Percentiles rank a stretch among this genome's conserved stretches.
phyloP scores from a whole-genome alignment of 2,329 filamentous ascomycete genomes.

The Aspergillus fumigatiaffinis region DNA sequence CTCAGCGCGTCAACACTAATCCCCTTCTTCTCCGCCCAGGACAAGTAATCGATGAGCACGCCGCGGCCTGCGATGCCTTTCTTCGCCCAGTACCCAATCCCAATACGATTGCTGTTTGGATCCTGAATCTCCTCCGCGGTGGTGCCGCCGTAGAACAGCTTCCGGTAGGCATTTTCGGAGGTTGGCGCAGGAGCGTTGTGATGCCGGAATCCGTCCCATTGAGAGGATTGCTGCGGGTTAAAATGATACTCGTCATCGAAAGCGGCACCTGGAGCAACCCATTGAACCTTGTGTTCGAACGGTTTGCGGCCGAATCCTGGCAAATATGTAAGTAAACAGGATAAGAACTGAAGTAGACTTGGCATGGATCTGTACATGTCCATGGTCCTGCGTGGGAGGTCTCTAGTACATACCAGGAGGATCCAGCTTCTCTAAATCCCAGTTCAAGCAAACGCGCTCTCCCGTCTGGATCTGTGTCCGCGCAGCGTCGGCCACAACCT shows the following conservation, averaged over 20 bases:
- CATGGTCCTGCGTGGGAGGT: not conserved
- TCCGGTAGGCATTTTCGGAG: constrained; percentile 23
- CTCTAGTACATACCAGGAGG: constrained; percentile 25
- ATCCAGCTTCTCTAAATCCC: constrained; percentile 56
- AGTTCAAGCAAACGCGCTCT: constrained; percentile 52
- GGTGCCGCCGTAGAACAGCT: constrained; percentile 36
- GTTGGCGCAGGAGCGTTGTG: constrained; percentile 44
- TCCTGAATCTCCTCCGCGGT: constrained; percentile 34
- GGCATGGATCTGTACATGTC: too few species aligned
- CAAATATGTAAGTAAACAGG: not conserved
- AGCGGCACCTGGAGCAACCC: constrained; percentile 39
- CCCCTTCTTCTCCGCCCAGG: constrained; percentile 32
- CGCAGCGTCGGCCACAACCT: constrained; percentile 50
- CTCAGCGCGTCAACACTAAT: constrained; percentile 30
- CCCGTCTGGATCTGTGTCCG: constrained; percentile 52
- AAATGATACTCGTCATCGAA: constrained; percentile 52
- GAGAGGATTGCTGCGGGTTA: constrained; percentile 52
- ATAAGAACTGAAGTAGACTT: not conserved
- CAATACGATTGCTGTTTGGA: constrained; percentile 28
- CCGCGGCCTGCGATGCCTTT: constrained; percentile 39
- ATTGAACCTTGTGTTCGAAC: constrained; percentile 52
- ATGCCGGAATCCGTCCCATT: constrained; percentile 53
- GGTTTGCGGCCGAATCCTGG: constrained; percentile 50
- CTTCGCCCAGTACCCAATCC: constrained; percentile 37
- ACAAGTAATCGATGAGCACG: constrained; percentile 38